Conservation (phyloP, 2,329 filamentous ascomycete genomes). For the Tolypocladium pustulatum region DNA sequence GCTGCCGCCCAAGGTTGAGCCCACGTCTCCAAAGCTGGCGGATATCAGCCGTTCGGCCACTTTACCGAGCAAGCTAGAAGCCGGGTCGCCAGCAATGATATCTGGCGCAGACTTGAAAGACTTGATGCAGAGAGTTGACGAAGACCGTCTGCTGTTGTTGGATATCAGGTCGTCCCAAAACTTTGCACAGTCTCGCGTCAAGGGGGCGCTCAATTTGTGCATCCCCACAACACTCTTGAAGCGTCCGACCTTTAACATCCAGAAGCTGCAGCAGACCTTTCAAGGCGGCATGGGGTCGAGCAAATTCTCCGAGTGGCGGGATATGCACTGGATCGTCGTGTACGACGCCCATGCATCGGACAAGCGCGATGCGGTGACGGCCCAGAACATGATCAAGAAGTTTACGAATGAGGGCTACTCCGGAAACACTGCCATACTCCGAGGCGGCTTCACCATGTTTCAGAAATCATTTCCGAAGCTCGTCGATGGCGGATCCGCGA, state of each 20-base stretch:
- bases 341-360: constrained; percentile 74
- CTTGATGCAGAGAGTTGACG: constrained; percentile 34
- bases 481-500: constrained; percentile 42
- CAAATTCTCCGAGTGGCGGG: constrained; percentile 67
- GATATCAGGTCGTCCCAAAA: constrained; percentile 83
- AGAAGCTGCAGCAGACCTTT: constrained; percentile 82
- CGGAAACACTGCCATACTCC: constrained; percentile 64
- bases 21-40: constrained; percentile 17
- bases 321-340: constrained; percentile 67
- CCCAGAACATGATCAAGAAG: constrained; percentile 85
- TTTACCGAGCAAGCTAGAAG: constrained; percentile 38
- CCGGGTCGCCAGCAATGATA: constrained; percentile 39
- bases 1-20: constrained; percentile 34
- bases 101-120: constrained; percentile 42
- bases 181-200: constrained; percentile 63
- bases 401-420: constrained; percentile 76
- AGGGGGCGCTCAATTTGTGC: constrained; percentile 80
- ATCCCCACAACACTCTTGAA: constrained; percentile 93
- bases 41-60: constrained; percentile 33
- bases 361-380: constrained; percentile 68
- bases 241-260: constrained; percentile 77
- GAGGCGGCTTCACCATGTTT: constrained; percentile 74
- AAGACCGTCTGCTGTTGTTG: constrained; percentile 52
- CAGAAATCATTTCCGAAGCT: constrained; percentile 53
- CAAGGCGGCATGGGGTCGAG: constrained; percentile 57